Conservation (phyloP, 78 protist genomes). For the Monocercomonoides exilis region DNA sequence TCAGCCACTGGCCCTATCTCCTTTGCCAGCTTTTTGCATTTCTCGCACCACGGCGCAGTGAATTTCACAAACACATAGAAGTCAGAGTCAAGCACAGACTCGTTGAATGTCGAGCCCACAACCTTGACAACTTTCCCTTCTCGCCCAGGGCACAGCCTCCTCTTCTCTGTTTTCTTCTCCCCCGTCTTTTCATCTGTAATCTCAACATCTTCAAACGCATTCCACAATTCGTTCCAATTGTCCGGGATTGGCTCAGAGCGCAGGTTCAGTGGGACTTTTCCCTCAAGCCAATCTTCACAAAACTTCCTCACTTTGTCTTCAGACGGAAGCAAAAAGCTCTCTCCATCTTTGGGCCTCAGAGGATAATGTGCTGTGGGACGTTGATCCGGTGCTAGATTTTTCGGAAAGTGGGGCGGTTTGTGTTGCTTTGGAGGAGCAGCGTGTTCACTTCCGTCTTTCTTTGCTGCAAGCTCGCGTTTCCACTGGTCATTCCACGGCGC, state of each 20-base stretch:
- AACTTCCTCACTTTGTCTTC: not conserved
- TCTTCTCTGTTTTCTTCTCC: no score
- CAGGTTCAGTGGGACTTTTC: not conserved
- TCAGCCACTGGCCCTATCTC: not conserved
- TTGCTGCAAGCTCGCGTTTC: not conserved
- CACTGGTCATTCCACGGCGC: not conserved
- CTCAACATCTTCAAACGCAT: no score
- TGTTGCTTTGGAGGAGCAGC: no score
- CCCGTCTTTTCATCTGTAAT: no score
- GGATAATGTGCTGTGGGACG: no score
- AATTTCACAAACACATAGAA: not conserved
- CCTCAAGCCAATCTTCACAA: not conserved
- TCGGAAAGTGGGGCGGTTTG: not conserved
- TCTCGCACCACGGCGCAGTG: constrained; percentile 3
- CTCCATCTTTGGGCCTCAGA: no score
- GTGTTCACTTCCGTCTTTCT: no score
- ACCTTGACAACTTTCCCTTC: not conserved
- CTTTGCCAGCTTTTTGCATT: not conserved
- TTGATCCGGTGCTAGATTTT: not conserved
- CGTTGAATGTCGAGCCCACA: not conserved
- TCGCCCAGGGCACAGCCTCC: not conserved
- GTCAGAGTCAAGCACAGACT: not conserved
- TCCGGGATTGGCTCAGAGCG: constrained; percentile 8
- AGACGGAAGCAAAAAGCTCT: not conserved
- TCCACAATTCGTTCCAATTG: no score